Evolutionary conservation across 768 basidiomycete species (phyloP).

Genomic region (Tulasnella sp.): DNA sequence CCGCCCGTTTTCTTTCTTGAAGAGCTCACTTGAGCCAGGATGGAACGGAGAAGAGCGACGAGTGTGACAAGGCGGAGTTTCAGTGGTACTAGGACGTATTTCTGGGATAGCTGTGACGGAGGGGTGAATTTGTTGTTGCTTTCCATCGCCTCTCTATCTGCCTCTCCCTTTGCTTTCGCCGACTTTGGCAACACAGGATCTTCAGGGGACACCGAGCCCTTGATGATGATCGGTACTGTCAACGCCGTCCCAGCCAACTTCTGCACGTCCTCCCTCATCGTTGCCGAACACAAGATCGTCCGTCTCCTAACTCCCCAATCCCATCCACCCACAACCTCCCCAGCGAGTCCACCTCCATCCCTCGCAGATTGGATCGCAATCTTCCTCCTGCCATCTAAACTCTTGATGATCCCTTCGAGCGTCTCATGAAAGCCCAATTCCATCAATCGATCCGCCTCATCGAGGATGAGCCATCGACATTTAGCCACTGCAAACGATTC

Average conservation of each 20-base stretch:
- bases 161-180: not conserved
- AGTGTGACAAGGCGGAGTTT: slow-evolving; percentile 91
- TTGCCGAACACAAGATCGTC: slow-evolving; percentile 92
- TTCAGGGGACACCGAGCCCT: slow-evolving; percentile 33
- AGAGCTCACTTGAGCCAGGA: slow-evolving; percentile 47
- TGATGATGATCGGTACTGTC: slow-evolving; percentile 70
- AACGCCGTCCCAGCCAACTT: slow-evolving; percentile 79
- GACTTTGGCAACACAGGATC: slow-evolving; percentile 20
- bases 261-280: slow-evolving; percentile 90
- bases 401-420: slow-evolving; percentile 77
- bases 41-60: slow-evolving; percentile 68
- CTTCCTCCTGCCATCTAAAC: slow-evolving; percentile 70
- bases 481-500: slow-evolving; percentile 86
- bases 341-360: slow-evolving; percentile 43
- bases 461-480: slow-evolving; percentile 90
- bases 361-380: slow-evolving; percentile 47
- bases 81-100: slow-evolving; percentile 78
- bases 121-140: slow-evolving; percentile 60
- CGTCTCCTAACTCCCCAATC: slow-evolving; percentile 67
- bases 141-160: not conserved
- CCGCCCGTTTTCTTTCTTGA: slow-evolving; percentile 21
- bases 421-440: slow-evolving; percentile 97
- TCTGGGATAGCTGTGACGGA: slow-evolving; percentile 86
- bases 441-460: slow-evolving; percentile 96
- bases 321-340: slow-evolving; percentile 67